Base-by-base conservation (phyloP, 371 early-diverging fungal species). In the Mortierella sp. region DNA sequence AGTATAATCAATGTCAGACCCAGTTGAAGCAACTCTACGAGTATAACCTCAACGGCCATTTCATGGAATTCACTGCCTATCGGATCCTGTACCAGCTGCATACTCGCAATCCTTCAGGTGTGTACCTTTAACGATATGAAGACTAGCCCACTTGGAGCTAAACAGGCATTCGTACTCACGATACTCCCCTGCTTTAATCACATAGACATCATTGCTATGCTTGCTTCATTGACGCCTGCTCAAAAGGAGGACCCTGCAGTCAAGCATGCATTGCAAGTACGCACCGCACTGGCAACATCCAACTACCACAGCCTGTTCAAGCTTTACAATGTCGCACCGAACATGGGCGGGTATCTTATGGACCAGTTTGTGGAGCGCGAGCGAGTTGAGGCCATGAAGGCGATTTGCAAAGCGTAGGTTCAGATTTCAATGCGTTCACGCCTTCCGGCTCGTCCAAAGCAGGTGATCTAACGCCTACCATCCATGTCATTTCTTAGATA, bases 1-100 rank as follows among this genome's bases (percentile, higher is more conserved):
- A 98, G 83, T 98, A 91, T 78, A 97, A 98, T 62, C 96, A 96
- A 70, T 97, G 98, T 76, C 96, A 96, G 79, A 94, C 94, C 2
- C 96, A 97, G 76, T 80, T 98, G 24, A 94, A 90, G 67, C 87
- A 90, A 44, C 83, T 98, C 22, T 97, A 96, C 70, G 70, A 79
- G 40, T 78, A 86, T 41, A 88, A 86, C 10, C 79, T 92, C n/a
- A 65, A 81, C 14, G 93, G 92, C 43, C 83, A 87, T 55, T 80
- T 81, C 4, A 88, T 89, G 81, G 98, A 98, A 72, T 98, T 97
- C 79, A 83, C 87, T 43, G 95, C 94, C 9, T 98, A 98, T 78
- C 85, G 95, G 8, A 90, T 98, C 34, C 80, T 98, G 12, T 98
- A 98, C 78, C 85, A 91, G 64, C 63, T 97, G 16, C 90, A 91